Evolutionary conservation across 805 yeast species (phyloP).

Genomic region (Naumovozyma dairenensis): DNA sequence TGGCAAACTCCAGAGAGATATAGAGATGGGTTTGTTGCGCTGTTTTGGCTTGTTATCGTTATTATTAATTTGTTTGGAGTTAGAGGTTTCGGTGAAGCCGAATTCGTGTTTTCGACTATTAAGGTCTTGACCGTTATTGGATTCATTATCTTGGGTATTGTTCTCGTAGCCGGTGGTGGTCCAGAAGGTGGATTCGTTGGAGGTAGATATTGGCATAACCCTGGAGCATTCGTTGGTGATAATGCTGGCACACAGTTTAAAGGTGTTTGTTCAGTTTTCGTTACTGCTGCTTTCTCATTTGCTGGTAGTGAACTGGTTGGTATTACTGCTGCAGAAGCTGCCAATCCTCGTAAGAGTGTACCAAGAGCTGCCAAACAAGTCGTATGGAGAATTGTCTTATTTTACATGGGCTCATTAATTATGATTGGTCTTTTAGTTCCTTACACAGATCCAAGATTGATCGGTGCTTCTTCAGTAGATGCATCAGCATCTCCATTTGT

Average conservation of each 20-base stretch:
- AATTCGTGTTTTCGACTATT: conserved; percentile 37
- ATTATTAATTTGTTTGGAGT: conserved; percentile 46
- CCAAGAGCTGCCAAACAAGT: conserved; percentile 48
- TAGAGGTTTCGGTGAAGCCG: conserved; percentile 46
- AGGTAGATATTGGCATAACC: conserved; percentile 40
- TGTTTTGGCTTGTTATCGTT: conserved; percentile 41
- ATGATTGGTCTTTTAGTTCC: conserved; percentile 41
- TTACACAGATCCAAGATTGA: conserved; percentile 33
- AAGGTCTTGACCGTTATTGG: conserved; percentile 42
- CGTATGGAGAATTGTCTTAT: conserved; percentile 43
- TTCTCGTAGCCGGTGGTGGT: conserved; percentile 45
- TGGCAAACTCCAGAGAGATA: conserved; percentile 40
- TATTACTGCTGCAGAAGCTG: conserved; percentile 41
- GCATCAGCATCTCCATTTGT: conserved; percentile 73
- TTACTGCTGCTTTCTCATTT: conserved; percentile 60
- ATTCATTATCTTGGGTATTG: conserved; percentile 39
- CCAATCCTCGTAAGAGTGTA: conserved; percentile 37
- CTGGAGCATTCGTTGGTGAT: conserved; percentile 50
- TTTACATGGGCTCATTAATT: conserved; percentile 37
- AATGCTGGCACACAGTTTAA: conserved; percentile 34
- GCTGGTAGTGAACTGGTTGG: conserved; percentile 46
- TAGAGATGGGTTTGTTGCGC: conserved; percentile 40
- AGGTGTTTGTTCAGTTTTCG: conserved; percentile 64
- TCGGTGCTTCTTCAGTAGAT: conserved; percentile 42
- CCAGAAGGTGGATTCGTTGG: conserved; percentile 42